Evolutionary conservation across 2,329 filamentous ascomycete genomes (phyloP), one percentile per base, ranked within the genome.

Genomic region (Claviceps citrina): DNA sequence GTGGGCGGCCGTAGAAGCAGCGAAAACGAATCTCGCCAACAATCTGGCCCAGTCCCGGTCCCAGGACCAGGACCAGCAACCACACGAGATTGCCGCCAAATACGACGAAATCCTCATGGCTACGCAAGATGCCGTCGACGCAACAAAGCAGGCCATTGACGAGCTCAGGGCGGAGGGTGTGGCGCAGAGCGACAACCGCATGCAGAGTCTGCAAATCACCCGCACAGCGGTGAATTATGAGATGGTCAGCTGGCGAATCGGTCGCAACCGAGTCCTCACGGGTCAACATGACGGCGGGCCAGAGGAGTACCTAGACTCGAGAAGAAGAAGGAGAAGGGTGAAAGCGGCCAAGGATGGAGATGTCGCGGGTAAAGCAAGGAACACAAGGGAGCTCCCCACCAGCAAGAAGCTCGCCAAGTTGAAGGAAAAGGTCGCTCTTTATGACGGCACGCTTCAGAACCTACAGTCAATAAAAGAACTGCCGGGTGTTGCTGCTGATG

Each of bases 171-270:
- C 73, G 44, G 91, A 98, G 56, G 83, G 85, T 1, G 75, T 94
- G 12, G 73, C 84, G 18, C 83, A 85, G 56, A 78, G 84, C 42
- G 89, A 98, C 54, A 64, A 76, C 27, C 76, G 85, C 42, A 86
- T 98, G 78, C 91, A 98, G 61, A 79, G 86, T 50, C 66, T 98
- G 34, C 87, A 94, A 49, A 81, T 98, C 43, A 93, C 87, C 3
- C 81, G 83, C 45, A 93, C 93, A 0, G 86, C 89, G 1, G 84
- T 96, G 42, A 93, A 91, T 59, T 96, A 93, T 58, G 84, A 84
- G 48, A 76, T 95, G 60, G 81, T 98, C 42, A 87, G 84, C 54
- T 96, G 87, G 87, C 75, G 91, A 57, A 84, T 96, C 47, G 89
- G 89, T 20, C 79, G 91, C 36, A 96, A 98, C 59, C 73, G 91